Conservation (phyloP, 148 eudicot species). For the Cornus florida region DNA sequence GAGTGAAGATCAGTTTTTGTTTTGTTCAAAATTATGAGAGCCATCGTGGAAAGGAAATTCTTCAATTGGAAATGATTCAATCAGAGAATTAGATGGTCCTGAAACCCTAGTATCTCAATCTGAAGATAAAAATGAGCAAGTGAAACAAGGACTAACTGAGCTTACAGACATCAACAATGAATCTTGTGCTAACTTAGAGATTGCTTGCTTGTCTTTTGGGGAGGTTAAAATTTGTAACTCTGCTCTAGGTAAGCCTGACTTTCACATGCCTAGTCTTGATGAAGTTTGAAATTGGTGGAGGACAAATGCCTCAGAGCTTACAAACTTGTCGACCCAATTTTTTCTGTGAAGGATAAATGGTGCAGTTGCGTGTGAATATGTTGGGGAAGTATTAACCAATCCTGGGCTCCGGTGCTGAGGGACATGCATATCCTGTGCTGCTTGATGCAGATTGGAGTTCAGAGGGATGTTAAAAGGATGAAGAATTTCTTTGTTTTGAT, state of each 20-base stretch:
- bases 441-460: conserved; percentile 87
- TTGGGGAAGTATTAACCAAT: conserved; percentile 76
- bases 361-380: conserved; percentile 82
- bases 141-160: conserved; percentile 26
- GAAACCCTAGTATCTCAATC: conserved; percentile 20
- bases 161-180: conserved; percentile 23
- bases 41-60: conserved; percentile 28
- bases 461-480: conserved; percentile 54
- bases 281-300: conserved; percentile 39
- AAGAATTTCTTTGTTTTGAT: conserved; percentile 81
- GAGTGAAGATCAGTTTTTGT: conserved; percentile 1
- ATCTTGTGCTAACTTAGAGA: conserved; percentile 34
- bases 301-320: conserved; percentile 44
- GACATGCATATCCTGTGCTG: conserved; percentile 62
- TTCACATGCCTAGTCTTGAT: conserved; percentile 42
- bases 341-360: conserved; percentile 66
- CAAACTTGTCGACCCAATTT: conserved; percentile 49
- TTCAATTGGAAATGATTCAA: conserved; percentile 25
- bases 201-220: conserved; percentile 54
- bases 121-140: conserved; percentile 28
- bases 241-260: conserved; percentile 30
- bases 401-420: conserved; percentile 48
- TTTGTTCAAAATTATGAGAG: conserved; percentile 37
- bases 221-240: conserved; percentile 49
- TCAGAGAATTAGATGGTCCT: conserved; percentile 23